Evolutionary conservation across 2,329 filamentous ascomycete genomes (phyloP), one percentile per base, ranked within the genome.

Genomic region (Ophiocordyceps unilateralis): DNA sequence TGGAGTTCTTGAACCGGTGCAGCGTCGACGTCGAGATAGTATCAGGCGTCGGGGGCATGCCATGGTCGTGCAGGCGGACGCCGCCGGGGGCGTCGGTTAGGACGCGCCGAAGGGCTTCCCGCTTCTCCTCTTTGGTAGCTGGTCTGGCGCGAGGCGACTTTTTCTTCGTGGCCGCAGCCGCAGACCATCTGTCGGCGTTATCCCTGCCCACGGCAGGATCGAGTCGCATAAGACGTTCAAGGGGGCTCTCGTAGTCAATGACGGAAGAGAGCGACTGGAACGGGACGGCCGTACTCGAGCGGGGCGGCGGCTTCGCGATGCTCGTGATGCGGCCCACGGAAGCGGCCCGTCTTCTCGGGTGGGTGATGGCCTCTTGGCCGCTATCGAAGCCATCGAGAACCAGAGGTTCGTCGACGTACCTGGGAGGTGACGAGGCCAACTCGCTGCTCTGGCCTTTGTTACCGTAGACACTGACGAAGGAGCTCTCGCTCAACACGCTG

Each of bases 401-500:
- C 6, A 55, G 48, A 1, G 55, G 51, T 30, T 62, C 58, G 19
- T 61, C 58, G 4, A 57, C 46, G 4, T 55, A 48, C 17, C 45
- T 45, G 3, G 53, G 46, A 4, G 50, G 49, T 11, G 50, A 50
- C 23, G 49, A 51, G 10, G 55, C 53, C 2, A 50, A 43, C 8
- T 47, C 51, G 47, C 66, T 68, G 21, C 64, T 57, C 3, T 28
- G 5, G 3, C 7, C 21, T 39, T 40, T 46, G 7, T 41, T 40
- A 3, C 76, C 77, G 44, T 82, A 82, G 0, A 82, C 63, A 49
- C 77, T 81, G 20, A 72, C 50, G 50, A 82, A 81, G 0, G 77
- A 81, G 53, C 76, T 81, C 55, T 81, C 76, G 49, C 77, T 81
- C 47, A 82, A 57, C 12, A 81, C 64, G 48, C 78, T 81, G 41